Conservation (phyloP, 2,329 filamentous ascomycete genomes). For the Monosporascus cannonballus region DNA sequence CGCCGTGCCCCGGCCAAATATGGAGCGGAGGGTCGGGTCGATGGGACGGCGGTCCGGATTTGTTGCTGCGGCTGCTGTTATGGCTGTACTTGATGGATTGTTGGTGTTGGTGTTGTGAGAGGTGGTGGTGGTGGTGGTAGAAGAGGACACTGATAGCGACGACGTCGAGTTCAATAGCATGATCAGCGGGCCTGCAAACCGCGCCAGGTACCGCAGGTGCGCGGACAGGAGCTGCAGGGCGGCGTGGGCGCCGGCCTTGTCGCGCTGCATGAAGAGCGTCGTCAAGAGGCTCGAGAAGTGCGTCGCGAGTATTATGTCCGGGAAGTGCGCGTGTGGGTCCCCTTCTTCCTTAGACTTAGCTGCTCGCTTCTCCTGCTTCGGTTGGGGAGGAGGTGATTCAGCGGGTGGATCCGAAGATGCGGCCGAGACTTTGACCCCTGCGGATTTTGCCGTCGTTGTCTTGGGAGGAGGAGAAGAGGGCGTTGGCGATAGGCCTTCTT, state of each 20-base stretch:
- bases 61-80: constrained; percentile 1
- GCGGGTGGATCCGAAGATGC: not conserved
- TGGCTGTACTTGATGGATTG: not conserved
- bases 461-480: not conserved
- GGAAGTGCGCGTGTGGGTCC: constrained; percentile 12
- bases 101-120: not conserved
- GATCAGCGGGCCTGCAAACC: constrained; percentile 39
- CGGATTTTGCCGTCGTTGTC: not conserved
- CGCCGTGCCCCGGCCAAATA: constrained; percentile 32
- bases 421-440: not conserved
- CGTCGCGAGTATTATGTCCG: constrained; percentile 48
- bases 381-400: not conserved
- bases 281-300: constrained; percentile 47
- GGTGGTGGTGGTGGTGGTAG: constrained; percentile 1
- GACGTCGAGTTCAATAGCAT: constrained; percentile 50
- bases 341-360: not conserved
- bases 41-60: constrained; percentile 15
- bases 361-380: not conserved
- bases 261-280: constrained; percentile 44
- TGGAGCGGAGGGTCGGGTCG: constrained; percentile 43
- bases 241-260: constrained; percentile 40
- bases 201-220: constrained; percentile 40
- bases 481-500: constrained; percentile 18
- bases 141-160: constrained; percentile 9
- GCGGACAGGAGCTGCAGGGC: constrained; percentile 41